A percentile compares a stretch with the other conserved stretches of the same genome.
These are phyloP conservation scores for Aureobasidium pullulans DNA, from an alignment of 2,329 filamentous ascomycete genomes.

Conservation along the genomic window DNA sequence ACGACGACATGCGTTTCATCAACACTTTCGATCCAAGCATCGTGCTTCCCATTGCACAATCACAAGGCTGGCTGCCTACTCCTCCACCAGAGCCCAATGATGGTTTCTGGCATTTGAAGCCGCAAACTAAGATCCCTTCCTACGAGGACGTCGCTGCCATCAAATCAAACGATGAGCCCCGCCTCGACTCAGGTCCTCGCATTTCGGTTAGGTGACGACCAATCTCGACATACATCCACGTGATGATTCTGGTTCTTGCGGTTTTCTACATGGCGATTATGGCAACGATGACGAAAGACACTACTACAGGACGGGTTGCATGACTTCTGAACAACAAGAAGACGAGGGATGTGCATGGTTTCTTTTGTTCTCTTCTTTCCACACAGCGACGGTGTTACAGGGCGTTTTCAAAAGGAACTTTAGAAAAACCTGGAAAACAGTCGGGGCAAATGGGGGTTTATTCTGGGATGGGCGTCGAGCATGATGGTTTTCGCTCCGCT, in stretches of 20 bases:
- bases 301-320: not conserved
- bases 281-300: not conserved
- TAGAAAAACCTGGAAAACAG: not conserved
- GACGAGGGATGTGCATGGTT: not conserved
- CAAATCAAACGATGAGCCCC: not conserved
- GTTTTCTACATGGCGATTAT: not conserved
- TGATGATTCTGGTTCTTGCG: not conserved
- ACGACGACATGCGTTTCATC: conserved; percentile 40
- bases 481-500: conserved; percentile 4
- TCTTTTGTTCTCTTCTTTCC: not conserved
- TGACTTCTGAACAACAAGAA: not conserved
- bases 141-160: conserved; percentile 5
- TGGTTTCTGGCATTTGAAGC: conserved; percentile 2
- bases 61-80: conserved; percentile 13
- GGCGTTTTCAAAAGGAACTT: not conserved
- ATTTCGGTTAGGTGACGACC: conserved; percentile 8
- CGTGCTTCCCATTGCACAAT: conserved; percentile 9
- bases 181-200: not conserved
- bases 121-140: not conserved
- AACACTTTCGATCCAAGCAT: conserved; percentile 7
- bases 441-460: not conserved
- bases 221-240: not conserved
- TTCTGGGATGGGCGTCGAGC: conserved; percentile 5
- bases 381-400: not conserved
- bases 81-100: conserved; percentile 12